A percentile compares a stretch with the other conserved stretches of the same genome.
Conservation (phyloP, 768 basidiomycete genomes). For the Lactarius psammicola region DNA sequence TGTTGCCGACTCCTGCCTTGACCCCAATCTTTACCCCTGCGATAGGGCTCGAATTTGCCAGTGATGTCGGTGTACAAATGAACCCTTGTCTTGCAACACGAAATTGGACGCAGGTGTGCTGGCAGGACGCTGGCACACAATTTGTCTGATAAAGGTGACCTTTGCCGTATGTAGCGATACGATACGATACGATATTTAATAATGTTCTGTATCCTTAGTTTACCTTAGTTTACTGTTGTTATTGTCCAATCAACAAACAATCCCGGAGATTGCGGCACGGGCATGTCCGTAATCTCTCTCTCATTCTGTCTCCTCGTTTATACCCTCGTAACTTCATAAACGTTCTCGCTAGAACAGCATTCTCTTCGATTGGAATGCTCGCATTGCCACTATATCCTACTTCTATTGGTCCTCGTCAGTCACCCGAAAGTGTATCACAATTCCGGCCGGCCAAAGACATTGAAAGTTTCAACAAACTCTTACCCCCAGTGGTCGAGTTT, state of each 20-base stretch:
- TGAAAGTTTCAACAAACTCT: slow-evolving; percentile 73
- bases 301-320: neutral
- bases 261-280: slow-evolving; percentile 13
- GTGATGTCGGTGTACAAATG: neutral
- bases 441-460: slow-evolving; percentile 68
- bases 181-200: neutral
- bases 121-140: slow-evolving; percentile 11
- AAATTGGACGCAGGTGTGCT: slow-evolving; percentile 12
- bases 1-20: slow-evolving; percentile 3
- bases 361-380: slow-evolving; percentile 49
- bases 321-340: neutral
- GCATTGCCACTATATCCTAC: slow-evolving; percentile 61
- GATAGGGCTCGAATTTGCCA: neutral
- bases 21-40: slow-evolving; percentile 6
- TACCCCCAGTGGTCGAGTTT: slow-evolving; percentile 80
- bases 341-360: neutral
- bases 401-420: slow-evolving; percentile 50
- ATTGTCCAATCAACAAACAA: slow-evolving; percentile 14
- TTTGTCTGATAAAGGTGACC: neutral
- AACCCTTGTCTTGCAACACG: neutral
- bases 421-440: slow-evolving; percentile 53
- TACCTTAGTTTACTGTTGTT: neutral
- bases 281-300: neutral
- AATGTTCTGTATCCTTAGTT: slow-evolving; percentile 11
- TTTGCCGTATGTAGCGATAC: slow-evolving; percentile 10